Evolutionary conservation across 768 basidiomycete species (phyloP), one percentile per base, ranked within the genome.

Genomic region (Pleurotus ostreatus): DNA sequence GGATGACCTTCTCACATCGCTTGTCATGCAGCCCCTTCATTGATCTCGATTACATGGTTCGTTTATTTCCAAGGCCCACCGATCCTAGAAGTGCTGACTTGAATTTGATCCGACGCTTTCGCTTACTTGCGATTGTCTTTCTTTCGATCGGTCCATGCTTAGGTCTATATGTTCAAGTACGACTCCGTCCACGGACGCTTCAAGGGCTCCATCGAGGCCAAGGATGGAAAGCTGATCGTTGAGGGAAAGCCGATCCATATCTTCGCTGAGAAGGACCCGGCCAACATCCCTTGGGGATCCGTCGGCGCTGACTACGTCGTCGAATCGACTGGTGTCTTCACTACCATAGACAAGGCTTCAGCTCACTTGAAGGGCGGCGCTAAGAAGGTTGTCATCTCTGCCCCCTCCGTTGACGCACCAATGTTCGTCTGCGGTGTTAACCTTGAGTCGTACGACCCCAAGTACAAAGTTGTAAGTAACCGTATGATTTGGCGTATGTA

Each of bases 331-430:
- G 92, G 95, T 85, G 94, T 97, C 72, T 98, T 98, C 85, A 98
- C 95, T 70, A 97, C 94, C 67, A 81, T 73, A 63, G 94, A 97
- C 15, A 95, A 94, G 89, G 96, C 96, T 55, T 80, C 80, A 48
- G 87, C 85, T 63, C 96, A 99, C 78, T 79, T 99, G 76, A 94
- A 95, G 77, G 96, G 96, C 65, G 96, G 96, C 71, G 96, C 96
- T 69, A 98, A 98, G 87, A 99, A 98, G 82, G 96, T 99, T 70
- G 81, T 99, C 78, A 98, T 99, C 83, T 96, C 95, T 62, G 96
- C 96, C 48, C 96, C 96, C 63, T 98, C 96, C 16, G 83, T 92
- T 26, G 92, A 95, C 70, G 93, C 94, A 4, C 93, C 93, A 63
- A 95, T 95, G 93, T 94, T 84, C 73, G 93, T 95, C 51, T 82